A percentile compares a stretch with the other conserved stretches of the same genome.
phyloP scores from a whole-genome alignment of 306 rosid species.

The cucumber (Cucumis sativus) region DNA sequence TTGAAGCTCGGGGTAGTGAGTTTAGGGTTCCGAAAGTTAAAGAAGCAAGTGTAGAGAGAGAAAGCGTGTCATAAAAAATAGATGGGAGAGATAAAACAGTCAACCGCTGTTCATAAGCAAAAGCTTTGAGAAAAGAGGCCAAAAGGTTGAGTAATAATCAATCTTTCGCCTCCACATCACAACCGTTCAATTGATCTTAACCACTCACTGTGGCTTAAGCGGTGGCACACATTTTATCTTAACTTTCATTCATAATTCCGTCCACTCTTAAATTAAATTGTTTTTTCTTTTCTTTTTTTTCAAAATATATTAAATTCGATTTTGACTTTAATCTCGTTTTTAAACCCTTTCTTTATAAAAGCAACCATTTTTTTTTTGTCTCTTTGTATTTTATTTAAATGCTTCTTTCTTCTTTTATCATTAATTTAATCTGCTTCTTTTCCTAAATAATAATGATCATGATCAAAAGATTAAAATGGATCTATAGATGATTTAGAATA shows the following conservation, averaged over 20 bases:
- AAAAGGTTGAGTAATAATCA: background rate
- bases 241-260: background rate
- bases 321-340: background rate
- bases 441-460: too few relatives aligned
- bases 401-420: too few relatives aligned
- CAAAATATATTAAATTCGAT: background rate
- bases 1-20: background rate
- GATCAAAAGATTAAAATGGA: too few relatives aligned
- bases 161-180: background rate
- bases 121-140: background rate
- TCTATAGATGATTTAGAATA: background rate
- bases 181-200: background rate
- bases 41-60: conserved; percentile 5
- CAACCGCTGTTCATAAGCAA: background rate
- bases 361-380: background rate
- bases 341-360: too few relatives aligned
- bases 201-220: background rate
- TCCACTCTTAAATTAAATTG: background rate
- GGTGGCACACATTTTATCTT: background rate
- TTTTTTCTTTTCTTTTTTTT: background rate
- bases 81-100: background rate
- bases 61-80: background rate
- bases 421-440: too few relatives aligned
- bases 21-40: conserved; percentile 5
- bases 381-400: background rate